Evolutionary conservation across 2,329 filamentous ascomycete genomes (phyloP).

Genomic region (Aureobasidium sp.): DNA sequence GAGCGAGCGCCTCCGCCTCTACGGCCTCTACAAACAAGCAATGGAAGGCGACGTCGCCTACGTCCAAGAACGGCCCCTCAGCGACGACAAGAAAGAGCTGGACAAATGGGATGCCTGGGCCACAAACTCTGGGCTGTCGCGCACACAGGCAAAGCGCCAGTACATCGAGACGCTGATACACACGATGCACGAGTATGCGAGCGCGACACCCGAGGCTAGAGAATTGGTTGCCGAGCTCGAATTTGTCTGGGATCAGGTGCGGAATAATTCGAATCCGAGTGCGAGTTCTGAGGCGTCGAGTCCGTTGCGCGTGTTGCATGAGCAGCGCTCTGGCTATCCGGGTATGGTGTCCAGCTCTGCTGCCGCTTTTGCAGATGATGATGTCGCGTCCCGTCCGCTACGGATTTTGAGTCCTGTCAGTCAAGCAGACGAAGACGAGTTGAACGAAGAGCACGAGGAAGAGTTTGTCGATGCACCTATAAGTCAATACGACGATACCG

Average conservation of each 20-base stretch:
- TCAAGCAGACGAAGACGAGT: constrained; percentile 45
- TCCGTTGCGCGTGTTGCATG: constrained; percentile 11
- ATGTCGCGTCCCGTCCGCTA: constrained; percentile 20
- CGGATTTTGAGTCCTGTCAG: constrained; percentile 76
- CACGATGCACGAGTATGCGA: constrained; percentile 94
- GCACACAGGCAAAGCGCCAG: constrained; percentile 86
- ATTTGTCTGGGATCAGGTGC: constrained; percentile 98
- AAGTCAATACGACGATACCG: constrained; percentile 16
- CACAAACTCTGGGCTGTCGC: constrained; percentile 68
- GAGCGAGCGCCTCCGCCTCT: constrained; percentile 76
- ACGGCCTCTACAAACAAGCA: constrained; percentile 97
- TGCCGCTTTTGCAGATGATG: neutral
- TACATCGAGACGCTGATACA: constrained; percentile 93
- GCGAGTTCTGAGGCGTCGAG: constrained; percentile 6
- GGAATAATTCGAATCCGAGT: constrained; percentile 48
- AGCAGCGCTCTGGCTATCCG: constrained; percentile 1
- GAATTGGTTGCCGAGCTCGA: constrained; percentile 92
- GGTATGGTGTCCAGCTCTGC: constrained; percentile 2
- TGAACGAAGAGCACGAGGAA: constrained; percentile 34
- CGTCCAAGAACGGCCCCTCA: constrained; percentile 77
- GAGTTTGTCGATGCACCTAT: constrained; percentile 21
- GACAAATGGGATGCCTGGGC: constrained; percentile 79
- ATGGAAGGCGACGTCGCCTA: constrained; percentile 97
- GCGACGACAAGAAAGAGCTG: constrained; percentile 27
- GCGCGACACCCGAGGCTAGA: constrained; percentile 69